Evolutionary conservation across 805 yeast species (phyloP).

Genomic region (Zygosaccharomyces lentus): DNA sequence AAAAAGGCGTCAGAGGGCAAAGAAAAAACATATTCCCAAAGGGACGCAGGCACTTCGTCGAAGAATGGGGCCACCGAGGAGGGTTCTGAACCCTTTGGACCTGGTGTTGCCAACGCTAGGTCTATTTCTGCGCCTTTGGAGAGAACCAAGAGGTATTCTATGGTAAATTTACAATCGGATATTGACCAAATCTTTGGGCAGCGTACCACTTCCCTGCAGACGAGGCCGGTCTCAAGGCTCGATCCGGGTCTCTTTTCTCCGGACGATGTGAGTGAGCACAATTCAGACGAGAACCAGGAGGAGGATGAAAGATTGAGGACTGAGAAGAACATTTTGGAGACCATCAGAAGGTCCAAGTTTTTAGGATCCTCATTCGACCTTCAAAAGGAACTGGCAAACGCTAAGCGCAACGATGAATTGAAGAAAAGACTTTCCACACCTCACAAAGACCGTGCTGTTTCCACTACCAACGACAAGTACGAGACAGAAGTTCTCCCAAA

Average conservation of each 20-base stretch:
- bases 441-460: slow-evolving; percentile 13
- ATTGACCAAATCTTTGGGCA: slow-evolving; percentile 31
- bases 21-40: slow-evolving; percentile 21
- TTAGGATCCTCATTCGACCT: slow-evolving; percentile 41
- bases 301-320: slow-evolving; percentile 23
- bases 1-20: slow-evolving; percentile 28
- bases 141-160: slow-evolving; percentile 17
- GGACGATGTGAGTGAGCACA: slow-evolving; percentile 15
- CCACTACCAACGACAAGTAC: slow-evolving; percentile 15
- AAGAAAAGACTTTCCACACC: slow-evolving; percentile 7
- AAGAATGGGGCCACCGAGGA: slow-evolving; percentile 8
- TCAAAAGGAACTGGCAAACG: slow-evolving; percentile 29
- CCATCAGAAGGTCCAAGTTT: slow-evolving; percentile 43
- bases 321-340: slow-evolving; percentile 37
- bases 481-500: slow-evolving; percentile 27
- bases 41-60: slow-evolving; percentile 15
- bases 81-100: slow-evolving; percentile 7
- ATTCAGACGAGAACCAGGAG: slow-evolving; percentile 20
- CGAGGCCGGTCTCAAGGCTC: slow-evolving; percentile 42
- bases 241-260: slow-evolving; percentile 40
- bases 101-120: slow-evolving; percentile 25
- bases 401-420: slow-evolving; percentile 13
- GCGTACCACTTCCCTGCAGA: slow-evolving; percentile 38
- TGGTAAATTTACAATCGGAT: slow-evolving; percentile 25
- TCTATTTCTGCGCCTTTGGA: slow-evolving; percentile 40